Evolutionary conservation across 1,284 basidiomycete species (phyloP).

Genomic region (Austroboletus niveus): DNA sequence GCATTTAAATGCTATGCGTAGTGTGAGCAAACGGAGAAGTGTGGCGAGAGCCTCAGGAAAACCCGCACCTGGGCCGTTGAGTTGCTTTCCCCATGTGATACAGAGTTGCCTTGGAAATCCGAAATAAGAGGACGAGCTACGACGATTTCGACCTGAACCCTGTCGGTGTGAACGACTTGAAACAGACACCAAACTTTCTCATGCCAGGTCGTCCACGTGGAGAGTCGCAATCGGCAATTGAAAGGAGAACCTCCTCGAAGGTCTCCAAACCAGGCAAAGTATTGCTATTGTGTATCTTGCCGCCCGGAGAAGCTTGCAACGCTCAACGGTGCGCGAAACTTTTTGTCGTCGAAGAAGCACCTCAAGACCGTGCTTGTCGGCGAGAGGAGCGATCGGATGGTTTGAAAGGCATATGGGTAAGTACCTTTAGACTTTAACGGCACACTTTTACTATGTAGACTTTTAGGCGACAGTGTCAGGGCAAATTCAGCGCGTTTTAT

Average conservation of each 20-base stretch:
- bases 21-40: background rate
- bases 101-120: background rate
- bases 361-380: background rate
- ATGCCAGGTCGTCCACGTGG: background rate
- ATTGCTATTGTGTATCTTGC: background rate
- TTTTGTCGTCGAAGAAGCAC: too few species aligned
- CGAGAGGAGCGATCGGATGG: too few species aligned
- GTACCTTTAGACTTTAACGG: too few species aligned
- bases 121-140: too few species aligned
- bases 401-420: too few species aligned
- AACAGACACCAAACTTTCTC: conserved; percentile 5
- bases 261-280: background rate
- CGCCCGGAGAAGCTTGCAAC: background rate
- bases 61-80: background rate
- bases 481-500: too few species aligned
- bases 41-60: background rate
- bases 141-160: too few species aligned
- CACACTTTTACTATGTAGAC: too few species aligned
- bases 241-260: background rate
- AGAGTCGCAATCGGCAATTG: background rate
- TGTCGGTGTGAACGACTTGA: background rate
- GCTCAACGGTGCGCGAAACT: background rate
- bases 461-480: too few species aligned
- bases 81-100: background rate
- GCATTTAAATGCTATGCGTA: conserved; percentile 8